These are phyloP conservation scores for Leccinum rimulosum DNA, from an alignment of 768 basidiomycete genomes.

Conservation along the genomic window DNA sequence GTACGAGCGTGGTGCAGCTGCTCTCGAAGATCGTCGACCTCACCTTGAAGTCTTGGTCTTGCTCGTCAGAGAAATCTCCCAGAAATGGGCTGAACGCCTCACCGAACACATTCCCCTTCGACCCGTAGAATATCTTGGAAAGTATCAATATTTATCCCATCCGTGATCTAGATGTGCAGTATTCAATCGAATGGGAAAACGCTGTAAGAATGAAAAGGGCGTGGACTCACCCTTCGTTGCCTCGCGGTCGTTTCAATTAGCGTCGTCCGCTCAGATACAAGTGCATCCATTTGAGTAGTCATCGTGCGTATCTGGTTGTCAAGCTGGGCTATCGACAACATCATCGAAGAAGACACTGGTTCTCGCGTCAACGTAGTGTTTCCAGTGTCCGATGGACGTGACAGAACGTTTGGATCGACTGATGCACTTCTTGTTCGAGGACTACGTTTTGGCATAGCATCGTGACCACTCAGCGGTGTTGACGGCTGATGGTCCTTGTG, in stretches of 20 bases:
- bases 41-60: conserved; percentile 30
- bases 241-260: conserved; percentile 25
- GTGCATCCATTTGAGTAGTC: conserved; percentile 35
- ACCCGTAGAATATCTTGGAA: conserved; percentile 28
- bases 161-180: conserved; percentile 10
- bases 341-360: conserved; percentile 6
- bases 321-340: conserved; percentile 29
- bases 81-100: conserved; percentile 1
- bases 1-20: conserved; percentile 28
- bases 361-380: background rate
- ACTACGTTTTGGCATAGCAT: background rate
- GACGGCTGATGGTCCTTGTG: background rate
- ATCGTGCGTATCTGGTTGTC: conserved; percentile 38
- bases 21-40: conserved; percentile 27
- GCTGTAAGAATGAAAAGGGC: background rate
- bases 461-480: background rate
- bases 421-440: conserved; percentile 24
- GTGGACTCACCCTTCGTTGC: conserved; percentile 23
- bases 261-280: conserved; percentile 36
- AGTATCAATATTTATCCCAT: conserved; percentile 13
- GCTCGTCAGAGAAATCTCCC: background rate
- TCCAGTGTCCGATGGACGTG: background rate
- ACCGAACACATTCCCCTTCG: conserved; percentile 39
- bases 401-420: conserved; percentile 15
- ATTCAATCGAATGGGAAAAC: background rate